Evolutionary conservation across 441 rosid species (phyloP).

Genomic region (Breynia disticha): DNA sequence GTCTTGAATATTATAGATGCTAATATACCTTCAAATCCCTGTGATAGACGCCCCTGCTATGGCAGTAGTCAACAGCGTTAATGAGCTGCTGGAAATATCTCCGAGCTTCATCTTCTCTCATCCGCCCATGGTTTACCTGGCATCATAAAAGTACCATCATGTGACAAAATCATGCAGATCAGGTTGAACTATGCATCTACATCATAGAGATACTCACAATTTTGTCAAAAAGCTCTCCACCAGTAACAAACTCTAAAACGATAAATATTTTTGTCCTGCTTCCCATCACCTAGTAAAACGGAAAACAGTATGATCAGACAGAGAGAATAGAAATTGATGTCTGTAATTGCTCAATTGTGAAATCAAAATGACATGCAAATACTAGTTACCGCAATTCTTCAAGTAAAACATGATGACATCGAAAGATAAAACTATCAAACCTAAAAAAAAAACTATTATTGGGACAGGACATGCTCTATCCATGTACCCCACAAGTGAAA

Average conservation of each 20-base stretch:
- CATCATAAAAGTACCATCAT: background rate
- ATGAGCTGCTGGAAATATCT: slow-evolving; percentile 93
- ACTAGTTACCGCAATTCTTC: too few species aligned
- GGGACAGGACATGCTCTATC: too few species aligned
- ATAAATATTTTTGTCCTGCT: slow-evolving; percentile 90
- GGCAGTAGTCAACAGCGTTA: slow-evolving; percentile 90
- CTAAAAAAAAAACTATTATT: too few species aligned
- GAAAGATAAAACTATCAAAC: too few species aligned
- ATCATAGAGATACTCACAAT: slow-evolving; percentile 42
- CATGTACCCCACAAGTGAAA: too few species aligned
- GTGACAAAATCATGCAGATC: background rate
- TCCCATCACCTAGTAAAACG: slow-evolving; percentile 69
- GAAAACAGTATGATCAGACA: slow-evolving; percentile 7
- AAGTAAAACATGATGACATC: too few species aligned
- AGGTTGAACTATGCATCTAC: too few species aligned
- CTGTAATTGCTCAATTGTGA: too few species aligned
- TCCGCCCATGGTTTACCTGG: slow-evolving; percentile 82
- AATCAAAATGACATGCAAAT: too few species aligned
- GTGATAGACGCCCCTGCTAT: slow-evolving; percentile 94
- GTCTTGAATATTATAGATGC: background rate
- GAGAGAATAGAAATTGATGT: slow-evolving; percentile 4
- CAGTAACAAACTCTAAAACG: slow-evolving; percentile 74
- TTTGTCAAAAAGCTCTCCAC: slow-evolving; percentile 95
- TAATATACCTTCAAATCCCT: slow-evolving; percentile 77
- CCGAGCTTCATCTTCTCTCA: slow-evolving; percentile 84